phyloP scores from a whole-genome alignment of 441 rosid genomes.

The Pelargonium cotyledonis region DNA sequence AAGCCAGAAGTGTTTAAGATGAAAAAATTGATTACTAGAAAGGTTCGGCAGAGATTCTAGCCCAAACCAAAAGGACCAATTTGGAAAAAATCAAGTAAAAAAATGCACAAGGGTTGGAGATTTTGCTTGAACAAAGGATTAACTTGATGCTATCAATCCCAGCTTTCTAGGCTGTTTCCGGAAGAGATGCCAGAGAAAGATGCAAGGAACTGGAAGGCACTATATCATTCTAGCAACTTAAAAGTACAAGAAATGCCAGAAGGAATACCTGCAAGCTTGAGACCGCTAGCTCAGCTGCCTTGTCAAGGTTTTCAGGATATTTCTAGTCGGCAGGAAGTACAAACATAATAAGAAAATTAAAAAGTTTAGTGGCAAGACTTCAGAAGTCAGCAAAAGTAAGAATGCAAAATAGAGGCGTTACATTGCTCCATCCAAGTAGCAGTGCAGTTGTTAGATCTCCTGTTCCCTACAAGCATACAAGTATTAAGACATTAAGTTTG shows the following conservation, averaged over 20 bases:
- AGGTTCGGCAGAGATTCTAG: no score
- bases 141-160: no score
- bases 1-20: no score
- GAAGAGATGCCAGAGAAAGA: no score
- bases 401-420: slow-evolving; percentile 27
- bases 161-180: no score
- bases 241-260: not conserved
- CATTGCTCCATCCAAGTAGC: slow-evolving; percentile 98
- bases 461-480: slow-evolving; percentile 59
- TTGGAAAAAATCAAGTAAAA: no score
- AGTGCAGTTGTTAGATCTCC: slow-evolving; percentile 98
- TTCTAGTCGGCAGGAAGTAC: slow-evolving; percentile 43
- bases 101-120: no score
- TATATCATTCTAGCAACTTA: not conserved
- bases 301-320: slow-evolving; percentile 71
- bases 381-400: not conserved
- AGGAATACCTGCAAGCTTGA: slow-evolving; percentile 84
- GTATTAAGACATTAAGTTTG: not conserved
- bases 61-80: no score
- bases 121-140: no score
- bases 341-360: slow-evolving; percentile 9
- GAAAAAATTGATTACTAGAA: no score
- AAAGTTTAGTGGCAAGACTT: not conserved
- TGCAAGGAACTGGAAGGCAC: not conserved
- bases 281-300: slow-evolving; percentile 96